Conservation (phyloP, 805 yeast genomes). For the Grigorovia jiainica region DNA sequence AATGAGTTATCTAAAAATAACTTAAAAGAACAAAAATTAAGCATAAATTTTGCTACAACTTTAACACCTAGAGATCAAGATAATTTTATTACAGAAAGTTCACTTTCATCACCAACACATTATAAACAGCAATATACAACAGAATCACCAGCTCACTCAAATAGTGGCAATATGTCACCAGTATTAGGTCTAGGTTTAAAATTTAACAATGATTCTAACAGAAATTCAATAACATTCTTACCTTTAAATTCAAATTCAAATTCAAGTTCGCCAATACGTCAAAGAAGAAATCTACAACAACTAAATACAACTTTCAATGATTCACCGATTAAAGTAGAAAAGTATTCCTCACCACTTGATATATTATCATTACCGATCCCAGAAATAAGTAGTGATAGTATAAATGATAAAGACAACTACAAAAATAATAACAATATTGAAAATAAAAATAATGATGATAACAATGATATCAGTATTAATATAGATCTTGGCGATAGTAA, state of each 20-base stretch:
- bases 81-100: background rate
- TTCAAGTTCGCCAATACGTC: background rate
- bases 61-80: slow-evolving; percentile 1
- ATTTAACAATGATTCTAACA: background rate
- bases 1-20: background rate
- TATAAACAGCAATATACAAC: background rate
- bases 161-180: slow-evolving; percentile 4
- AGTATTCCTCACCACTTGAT: background rate
- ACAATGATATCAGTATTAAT: background rate
- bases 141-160: slow-evolving; percentile 2
- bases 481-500: too few relatives aligned
- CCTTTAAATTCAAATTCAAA: background rate
- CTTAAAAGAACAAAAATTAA: slow-evolving; percentile 3
- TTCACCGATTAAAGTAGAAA: slow-evolving; percentile 15
- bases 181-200: slow-evolving; percentile 6
- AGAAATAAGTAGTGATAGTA: background rate
- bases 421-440: background rate
- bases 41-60: slow-evolving; percentile 4
- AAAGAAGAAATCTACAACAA: background rate
- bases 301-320: slow-evolving; percentile 13
- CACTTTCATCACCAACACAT: slow-evolving; percentile 2
- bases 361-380: slow-evolving; percentile 1
- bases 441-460: background rate
- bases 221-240: slow-evolving; percentile 2
- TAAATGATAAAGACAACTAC: background rate